These are phyloP conservation scores for Lactarius tabidus DNA, from an alignment of 768 basidiomycete species.

Conservation along the genomic window DNA sequence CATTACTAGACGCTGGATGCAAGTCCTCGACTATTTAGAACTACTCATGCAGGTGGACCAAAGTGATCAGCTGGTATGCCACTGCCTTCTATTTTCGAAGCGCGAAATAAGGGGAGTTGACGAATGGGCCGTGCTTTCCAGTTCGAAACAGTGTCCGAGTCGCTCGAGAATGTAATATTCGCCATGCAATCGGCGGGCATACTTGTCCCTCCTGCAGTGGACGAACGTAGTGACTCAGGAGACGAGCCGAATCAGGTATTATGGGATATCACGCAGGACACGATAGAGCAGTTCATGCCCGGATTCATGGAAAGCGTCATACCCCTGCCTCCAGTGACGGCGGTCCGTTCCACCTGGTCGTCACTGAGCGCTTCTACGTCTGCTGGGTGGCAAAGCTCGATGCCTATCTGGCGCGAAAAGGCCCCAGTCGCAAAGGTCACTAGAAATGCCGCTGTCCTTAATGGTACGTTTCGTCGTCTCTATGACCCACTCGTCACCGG, in stretches of 20 bases:
- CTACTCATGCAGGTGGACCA: constrained; percentile 83
- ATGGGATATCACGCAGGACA: constrained; percentile 82
- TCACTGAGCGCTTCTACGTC: background rate
- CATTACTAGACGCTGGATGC: constrained; percentile 78
- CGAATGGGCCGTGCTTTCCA: constrained; percentile 33
- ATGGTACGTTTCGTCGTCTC: constrained; percentile 36
- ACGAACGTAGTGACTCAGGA: constrained; percentile 42
- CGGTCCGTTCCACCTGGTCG: constrained; percentile 10
- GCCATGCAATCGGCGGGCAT: constrained; percentile 92
- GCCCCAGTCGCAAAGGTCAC: constrained; percentile 59
- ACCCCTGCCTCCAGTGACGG: constrained; percentile 35
- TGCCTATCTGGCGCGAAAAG: too few relatives aligned
- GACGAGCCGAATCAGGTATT: constrained; percentile 61
- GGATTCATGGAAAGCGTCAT: constrained; percentile 79
- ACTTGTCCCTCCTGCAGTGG: constrained; percentile 60
- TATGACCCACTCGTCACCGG: constrained; percentile 13
- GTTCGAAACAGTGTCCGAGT: constrained; percentile 95
- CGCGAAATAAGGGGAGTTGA: too few relatives aligned
- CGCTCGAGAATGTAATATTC: constrained; percentile 91
- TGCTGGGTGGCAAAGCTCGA: background rate
- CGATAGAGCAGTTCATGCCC: constrained; percentile 88
- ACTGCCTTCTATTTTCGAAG: background rate
- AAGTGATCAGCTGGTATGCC: constrained; percentile 79
- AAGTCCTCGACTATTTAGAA: constrained; percentile 85
- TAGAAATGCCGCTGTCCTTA: constrained; percentile 57